Evolutionary conservation across 2,329 filamentous ascomycete species (phyloP), one percentile per base, ranked within the genome.

Genomic region (Aspergillus awamori): DNA sequence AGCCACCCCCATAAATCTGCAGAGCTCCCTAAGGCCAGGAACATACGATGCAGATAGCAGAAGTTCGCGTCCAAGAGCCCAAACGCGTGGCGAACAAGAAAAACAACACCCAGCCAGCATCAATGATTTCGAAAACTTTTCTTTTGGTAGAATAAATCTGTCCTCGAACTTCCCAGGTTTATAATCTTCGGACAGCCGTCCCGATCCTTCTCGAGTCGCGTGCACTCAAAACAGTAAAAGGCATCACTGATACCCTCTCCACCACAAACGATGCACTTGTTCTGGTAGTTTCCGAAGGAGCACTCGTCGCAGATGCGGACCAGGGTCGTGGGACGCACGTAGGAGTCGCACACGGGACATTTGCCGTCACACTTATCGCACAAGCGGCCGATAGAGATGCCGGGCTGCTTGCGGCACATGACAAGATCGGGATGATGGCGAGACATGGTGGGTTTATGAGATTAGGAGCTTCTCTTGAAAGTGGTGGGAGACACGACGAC

Each of bases 351-450:
- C 63, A 99, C 93, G 67, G 95, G 95, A 74, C 95, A 99, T 83
- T 99, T 99, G 79, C 95, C 95, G 82, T 99, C 95, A 84, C 95
- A 99, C 82, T 99, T 99, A 83, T 99, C 95, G 86, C 95, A 99
- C 76, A 99, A 91, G 60, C 95, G 93, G 76, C 95, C 95, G 86
- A 99, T 97, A 73, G 93, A 91, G 77, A 98, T 97, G 81, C 95
- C 95, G 63, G 94, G 85, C 79, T 97, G 94, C 83, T 99, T 99
- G 83, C 94, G 93, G 87, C 95, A 99, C 94, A 98, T 98, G 72
- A 99, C 95, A 69, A 99, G 89, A 84, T 99, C 95, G 79, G 93
- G 93, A 79, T 97, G 92, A 85, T 96, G 92, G 82, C 92, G 92
- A 75, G 92, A 96, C 92, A 96, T 96, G 75, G 38, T 84, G 74